phyloP scores from a whole-genome alignment of 1,139 yeast genomes.

The Arxiozyma heterogenica region DNA sequence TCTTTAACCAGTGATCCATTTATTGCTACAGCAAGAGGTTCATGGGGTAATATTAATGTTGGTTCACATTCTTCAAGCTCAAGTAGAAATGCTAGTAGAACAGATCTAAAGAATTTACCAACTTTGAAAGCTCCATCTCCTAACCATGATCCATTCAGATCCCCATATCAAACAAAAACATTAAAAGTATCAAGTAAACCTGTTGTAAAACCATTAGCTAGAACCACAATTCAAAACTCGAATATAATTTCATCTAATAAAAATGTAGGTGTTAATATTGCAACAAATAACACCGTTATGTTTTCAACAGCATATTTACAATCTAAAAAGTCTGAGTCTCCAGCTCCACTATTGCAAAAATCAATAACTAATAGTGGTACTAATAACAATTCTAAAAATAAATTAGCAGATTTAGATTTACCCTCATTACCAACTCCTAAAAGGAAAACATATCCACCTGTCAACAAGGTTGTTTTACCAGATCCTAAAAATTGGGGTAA shows the following conservation, averaged over 20 bases:
- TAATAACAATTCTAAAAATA: constrained; percentile 10
- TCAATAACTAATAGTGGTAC: not conserved
- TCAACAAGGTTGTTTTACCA: constrained; percentile 30
- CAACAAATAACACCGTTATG: constrained; percentile 7
- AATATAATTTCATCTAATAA: not conserved
- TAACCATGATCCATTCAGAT: constrained; percentile 18
- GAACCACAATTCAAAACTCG: not conserved
- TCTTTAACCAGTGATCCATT: constrained; percentile 37
- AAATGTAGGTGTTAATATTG: not conserved
- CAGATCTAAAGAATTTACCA: constrained; percentile 22
- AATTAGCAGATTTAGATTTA: constrained; percentile 35
- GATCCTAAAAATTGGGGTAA: constrained; percentile 29
- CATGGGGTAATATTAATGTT: constrained; percentile 20
- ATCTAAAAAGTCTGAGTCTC: constrained; percentile 4
- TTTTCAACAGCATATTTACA: constrained; percentile 7
- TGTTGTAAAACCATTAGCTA: constrained; percentile 4
- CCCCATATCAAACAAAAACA: constrained; percentile 9
- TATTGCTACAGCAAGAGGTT: constrained; percentile 17
- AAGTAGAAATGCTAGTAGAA: constrained; percentile 11
- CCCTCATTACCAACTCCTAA: constrained; percentile 45
- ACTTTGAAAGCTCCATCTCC: constrained; percentile 17
- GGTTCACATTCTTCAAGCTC: constrained; percentile 2
- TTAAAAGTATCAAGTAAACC: constrained; percentile 1
- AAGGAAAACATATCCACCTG: constrained; percentile 33
- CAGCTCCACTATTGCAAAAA: constrained; percentile 5